These are phyloP conservation scores for Aegilops tauschii DNA, from an alignment of 176 grass and related monocot species.

Conservation along the genomic window DNA sequence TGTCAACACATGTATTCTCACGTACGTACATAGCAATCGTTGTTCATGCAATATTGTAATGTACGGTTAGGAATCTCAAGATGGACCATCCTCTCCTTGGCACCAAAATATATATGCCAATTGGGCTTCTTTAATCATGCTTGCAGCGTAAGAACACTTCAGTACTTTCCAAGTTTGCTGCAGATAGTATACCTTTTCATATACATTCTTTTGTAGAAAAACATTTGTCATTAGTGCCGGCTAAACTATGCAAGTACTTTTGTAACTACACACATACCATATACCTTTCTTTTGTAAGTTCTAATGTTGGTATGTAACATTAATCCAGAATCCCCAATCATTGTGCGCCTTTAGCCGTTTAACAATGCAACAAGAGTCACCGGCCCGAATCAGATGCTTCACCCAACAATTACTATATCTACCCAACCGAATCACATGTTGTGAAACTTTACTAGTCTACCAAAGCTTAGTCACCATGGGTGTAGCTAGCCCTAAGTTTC, in stretches of 20 bases:
- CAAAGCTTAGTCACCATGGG: conserved; percentile 22
- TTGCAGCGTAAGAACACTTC: conserved; percentile 28
- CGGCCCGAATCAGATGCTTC: conserved; percentile 35
- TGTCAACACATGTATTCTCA: neutral
- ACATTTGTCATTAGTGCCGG: neutral
- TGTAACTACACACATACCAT: conserved; percentile 9
- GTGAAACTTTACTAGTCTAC: conserved; percentile 30
- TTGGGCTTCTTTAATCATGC: conserved; percentile 35
- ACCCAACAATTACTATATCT: conserved; percentile 26
- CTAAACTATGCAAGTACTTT: conserved; percentile 22
- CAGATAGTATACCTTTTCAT: conserved; percentile 27
- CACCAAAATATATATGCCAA: conserved; percentile 7
- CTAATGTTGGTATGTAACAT: conserved; percentile 19
- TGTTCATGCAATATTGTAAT: conserved; percentile 21
- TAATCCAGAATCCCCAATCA: conserved; percentile 38
- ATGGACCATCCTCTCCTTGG: neutral
- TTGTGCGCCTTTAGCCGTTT: conserved; percentile 28
- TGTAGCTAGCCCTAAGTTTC: conserved; percentile 2
- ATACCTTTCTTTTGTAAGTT: conserved; percentile 4
- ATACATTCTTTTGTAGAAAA: conserved; percentile 21
- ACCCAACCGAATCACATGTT: conserved; percentile 28
- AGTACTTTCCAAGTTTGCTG: conserved; percentile 28
- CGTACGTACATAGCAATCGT: neutral
- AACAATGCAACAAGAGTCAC: neutral
- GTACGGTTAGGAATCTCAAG: neutral